Percentiles rank a stretch among this genome's conserved stretches.
Evolutionary conservation across 2,329 filamentous ascomycete species (phyloP).

Genomic region (Macrophomina tecta): DNA sequence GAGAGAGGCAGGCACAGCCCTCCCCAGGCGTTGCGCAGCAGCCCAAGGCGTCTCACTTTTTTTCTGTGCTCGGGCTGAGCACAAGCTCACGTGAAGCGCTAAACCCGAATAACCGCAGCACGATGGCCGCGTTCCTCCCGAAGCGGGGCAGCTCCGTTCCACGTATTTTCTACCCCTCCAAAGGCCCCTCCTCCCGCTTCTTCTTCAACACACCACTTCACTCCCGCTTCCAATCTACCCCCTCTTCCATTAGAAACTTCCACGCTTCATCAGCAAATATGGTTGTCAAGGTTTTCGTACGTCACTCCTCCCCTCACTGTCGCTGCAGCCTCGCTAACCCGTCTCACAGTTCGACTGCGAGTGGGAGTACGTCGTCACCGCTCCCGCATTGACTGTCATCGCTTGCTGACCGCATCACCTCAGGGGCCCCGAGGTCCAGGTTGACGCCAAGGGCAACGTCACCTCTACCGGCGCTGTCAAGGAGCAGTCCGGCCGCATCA

Average conservation of each 20-base stretch:
- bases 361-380: constrained; percentile 31
- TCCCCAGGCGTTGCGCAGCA: constrained; percentile 20
- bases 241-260: constrained; percentile 56
- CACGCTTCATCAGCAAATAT: constrained; percentile 74
- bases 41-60: constrained; percentile 30
- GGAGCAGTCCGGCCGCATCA: constrained; percentile 80
- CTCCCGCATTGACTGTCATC: constrained; percentile 8
- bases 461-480: constrained; percentile 54
- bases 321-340: constrained; percentile 41
- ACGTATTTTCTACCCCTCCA: constrained; percentile 29
- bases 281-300: constrained; percentile 69
- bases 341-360: constrained; percentile 38
- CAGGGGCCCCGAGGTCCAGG: constrained; percentile 74
- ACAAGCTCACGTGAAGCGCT: constrained; percentile 33
- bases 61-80: too few species aligned
- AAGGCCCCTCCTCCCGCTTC: constrained; percentile 40
- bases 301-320: constrained; percentile 43
- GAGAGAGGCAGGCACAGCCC: constrained; percentile 22
- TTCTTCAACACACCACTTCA: constrained; percentile 40
- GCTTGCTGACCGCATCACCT: constrained; percentile 48
- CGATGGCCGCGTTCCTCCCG: constrained; percentile 23
- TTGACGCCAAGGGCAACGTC: constrained; percentile 61
- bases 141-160: constrained; percentile 26
- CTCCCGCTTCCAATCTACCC: constrained; percentile 39
- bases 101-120: constrained; percentile 16